Conservation (phyloP, 345 rosid genomes). For the Erucastrum elatum region DNA sequence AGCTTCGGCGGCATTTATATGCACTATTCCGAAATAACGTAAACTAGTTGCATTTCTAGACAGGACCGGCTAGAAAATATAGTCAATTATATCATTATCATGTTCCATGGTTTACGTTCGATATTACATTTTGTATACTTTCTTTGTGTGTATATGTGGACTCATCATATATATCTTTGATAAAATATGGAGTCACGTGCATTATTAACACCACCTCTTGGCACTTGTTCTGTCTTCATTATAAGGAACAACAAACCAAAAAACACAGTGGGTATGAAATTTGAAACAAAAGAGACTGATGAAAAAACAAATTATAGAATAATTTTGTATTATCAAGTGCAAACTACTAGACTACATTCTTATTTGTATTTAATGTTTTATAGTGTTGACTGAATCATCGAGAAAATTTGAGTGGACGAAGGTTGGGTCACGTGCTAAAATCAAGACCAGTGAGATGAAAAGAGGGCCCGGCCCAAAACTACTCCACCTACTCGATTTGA, state of each 20-base stretch:
- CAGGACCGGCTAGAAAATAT: background rate
- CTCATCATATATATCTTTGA: background rate
- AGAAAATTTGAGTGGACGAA: slow-evolving; percentile 22
- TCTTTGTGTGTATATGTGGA: background rate
- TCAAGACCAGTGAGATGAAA: slow-evolving; percentile 16
- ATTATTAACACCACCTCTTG: background rate
- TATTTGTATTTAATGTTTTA: background rate
- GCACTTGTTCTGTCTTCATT: background rate
- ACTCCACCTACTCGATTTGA: slow-evolving; percentile 6
- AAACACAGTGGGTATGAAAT: background rate
- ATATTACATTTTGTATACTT: background rate
- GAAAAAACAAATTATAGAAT: background rate
- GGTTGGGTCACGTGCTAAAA: slow-evolving; percentile 35
- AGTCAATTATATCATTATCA: background rate
- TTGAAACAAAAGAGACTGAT: background rate
- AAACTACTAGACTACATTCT: background rate
- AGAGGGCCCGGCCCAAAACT: slow-evolving; percentile 33
- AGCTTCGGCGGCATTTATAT: slow-evolving; percentile 34
- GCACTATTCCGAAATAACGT: background rate
- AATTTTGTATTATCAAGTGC: background rate
- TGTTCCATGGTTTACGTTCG: background rate
- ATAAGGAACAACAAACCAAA: background rate
- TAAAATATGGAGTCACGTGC: background rate
- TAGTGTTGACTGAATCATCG: background rate
- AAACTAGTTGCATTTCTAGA: background rate